Percentiles rank a stretch among this genome's conserved stretches.
phyloP scores from a whole-genome alignment of 2,329 filamentous ascomycete genomes.

The Alternaria tenuissima region DNA sequence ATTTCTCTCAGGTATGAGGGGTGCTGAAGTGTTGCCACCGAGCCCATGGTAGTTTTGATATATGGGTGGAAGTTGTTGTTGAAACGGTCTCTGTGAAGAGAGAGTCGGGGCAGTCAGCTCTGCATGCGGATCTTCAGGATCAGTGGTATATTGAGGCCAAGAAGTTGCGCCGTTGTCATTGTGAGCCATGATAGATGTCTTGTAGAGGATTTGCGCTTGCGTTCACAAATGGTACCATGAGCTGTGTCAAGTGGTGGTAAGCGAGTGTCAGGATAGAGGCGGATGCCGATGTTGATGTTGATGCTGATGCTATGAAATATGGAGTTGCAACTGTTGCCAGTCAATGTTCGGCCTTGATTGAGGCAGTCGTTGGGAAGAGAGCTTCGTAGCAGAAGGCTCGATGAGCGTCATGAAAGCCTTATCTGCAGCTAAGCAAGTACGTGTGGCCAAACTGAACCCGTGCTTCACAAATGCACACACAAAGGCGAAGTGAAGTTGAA shows the following conservation, averaged over 20 bases:
- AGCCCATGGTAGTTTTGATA: conserved; percentile 19
- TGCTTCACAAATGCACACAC: conserved; percentile 30
- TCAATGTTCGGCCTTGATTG: not conserved
- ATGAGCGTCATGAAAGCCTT: conserved; percentile 26
- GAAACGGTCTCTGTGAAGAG: conserved; percentile 22
- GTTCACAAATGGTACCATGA: not conserved
- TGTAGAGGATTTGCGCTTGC: not conserved
- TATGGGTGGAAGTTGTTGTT: conserved; percentile 21
- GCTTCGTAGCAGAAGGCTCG: conserved; percentile 14
- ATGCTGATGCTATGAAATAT: not conserved
- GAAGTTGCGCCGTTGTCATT: conserved; percentile 27
- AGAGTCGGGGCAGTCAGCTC: conserved; percentile 30
- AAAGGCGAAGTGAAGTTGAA: conserved; percentile 1
- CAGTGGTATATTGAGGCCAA: conserved; percentile 29
- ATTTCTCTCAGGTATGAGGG: conserved; percentile 10
- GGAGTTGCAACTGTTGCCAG: not conserved
- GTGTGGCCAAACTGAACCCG: conserved; percentile 23
- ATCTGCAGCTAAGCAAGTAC: conserved; percentile 25
- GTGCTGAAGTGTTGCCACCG: conserved; percentile 11
- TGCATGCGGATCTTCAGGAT: conserved; percentile 26
- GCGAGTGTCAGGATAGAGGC: not conserved
- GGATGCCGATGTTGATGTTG: not conserved
- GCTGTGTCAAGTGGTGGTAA: conserved; percentile 2
- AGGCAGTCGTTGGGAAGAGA: conserved; percentile 13
- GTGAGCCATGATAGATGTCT: conserved; percentile 38